Evolutionary conservation across 129 eudicot genomes (phyloP).

Genomic region (Artemisia tridentata): DNA sequence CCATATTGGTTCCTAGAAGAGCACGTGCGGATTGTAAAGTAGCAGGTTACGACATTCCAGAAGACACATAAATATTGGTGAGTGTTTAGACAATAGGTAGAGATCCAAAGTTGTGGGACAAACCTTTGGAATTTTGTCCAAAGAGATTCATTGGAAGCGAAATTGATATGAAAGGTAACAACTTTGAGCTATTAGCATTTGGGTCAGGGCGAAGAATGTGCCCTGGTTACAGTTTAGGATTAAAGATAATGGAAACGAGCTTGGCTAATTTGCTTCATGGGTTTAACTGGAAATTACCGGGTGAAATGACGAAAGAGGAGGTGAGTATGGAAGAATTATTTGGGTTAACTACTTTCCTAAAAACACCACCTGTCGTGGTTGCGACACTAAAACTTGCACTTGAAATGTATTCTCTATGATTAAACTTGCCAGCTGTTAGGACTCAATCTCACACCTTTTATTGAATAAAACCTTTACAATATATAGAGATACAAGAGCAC

Average conservation of each 20-base stretch:
- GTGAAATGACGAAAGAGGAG: background rate
- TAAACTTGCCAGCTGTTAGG: too few species aligned
- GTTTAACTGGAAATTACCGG: background rate
- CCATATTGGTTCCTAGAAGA: constrained; percentile 3
- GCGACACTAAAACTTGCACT: background rate
- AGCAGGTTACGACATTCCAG: background rate
- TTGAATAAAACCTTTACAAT: too few species aligned
- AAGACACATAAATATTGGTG: background rate
- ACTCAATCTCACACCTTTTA: too few species aligned
- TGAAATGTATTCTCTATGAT: background rate
- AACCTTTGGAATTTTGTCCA: background rate
- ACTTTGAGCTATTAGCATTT: background rate
- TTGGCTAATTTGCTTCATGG: constrained; percentile 8
- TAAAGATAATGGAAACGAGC: background rate
- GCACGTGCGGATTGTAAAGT: background rate
- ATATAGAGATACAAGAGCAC: too few species aligned
- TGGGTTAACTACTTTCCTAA: background rate
- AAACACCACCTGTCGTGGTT: background rate
- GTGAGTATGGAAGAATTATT: background rate
- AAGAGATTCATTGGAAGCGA: background rate
- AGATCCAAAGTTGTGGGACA: constrained; percentile 6
- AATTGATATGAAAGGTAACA: background rate
- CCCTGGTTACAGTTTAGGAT: background rate
- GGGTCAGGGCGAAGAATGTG: background rate
- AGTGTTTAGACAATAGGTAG: background rate